Evolutionary conservation across 805 yeast genomes (phyloP).

Genomic region (Candida anglica): DNA sequence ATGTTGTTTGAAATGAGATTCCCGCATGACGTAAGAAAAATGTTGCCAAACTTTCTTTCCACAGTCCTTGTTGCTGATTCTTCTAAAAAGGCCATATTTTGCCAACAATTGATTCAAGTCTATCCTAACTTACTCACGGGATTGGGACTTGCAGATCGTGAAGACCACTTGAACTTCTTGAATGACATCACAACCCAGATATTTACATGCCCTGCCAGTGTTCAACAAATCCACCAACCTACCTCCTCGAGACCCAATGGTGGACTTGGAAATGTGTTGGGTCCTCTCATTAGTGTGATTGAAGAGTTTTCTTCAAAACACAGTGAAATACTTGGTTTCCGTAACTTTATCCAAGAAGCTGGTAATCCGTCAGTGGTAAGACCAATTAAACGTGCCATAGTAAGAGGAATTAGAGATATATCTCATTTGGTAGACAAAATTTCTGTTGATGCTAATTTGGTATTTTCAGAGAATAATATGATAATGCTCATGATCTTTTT

Average conservation of each 20-base stretch:
- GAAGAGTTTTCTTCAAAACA: conserved; percentile 34
- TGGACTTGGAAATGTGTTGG: conserved; percentile 40
- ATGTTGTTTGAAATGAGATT: conserved; percentile 58
- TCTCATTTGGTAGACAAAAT: conserved; percentile 21
- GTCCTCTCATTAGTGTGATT: conserved; percentile 43
- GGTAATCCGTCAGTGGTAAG: conserved; percentile 10
- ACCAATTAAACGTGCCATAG: conserved; percentile 26
- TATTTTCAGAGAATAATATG: conserved; percentile 33
- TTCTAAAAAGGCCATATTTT: conserved; percentile 43
- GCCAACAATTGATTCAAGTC: conserved; percentile 51
- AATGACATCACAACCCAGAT: conserved; percentile 34
- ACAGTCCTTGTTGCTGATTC: conserved; percentile 54
- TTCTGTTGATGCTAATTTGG: neutral
- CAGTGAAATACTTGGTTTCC: conserved; percentile 32
- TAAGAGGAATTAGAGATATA: conserved; percentile 27
- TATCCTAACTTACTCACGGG: conserved; percentile 48
- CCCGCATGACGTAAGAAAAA: conserved; percentile 47
- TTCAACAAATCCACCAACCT: too few species aligned
- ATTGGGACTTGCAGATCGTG: conserved; percentile 48
- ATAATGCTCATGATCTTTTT: conserved; percentile 43
- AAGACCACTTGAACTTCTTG: conserved; percentile 38
- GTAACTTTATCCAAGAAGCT: conserved; percentile 22
- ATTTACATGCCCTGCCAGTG: conserved; percentile 41
- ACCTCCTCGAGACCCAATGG: conserved; percentile 32
- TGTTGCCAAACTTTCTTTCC: conserved; percentile 45